phyloP scores from a whole-genome alignment of 2,329 filamentous ascomycete genomes.

The Parastagonospora nodorum region DNA sequence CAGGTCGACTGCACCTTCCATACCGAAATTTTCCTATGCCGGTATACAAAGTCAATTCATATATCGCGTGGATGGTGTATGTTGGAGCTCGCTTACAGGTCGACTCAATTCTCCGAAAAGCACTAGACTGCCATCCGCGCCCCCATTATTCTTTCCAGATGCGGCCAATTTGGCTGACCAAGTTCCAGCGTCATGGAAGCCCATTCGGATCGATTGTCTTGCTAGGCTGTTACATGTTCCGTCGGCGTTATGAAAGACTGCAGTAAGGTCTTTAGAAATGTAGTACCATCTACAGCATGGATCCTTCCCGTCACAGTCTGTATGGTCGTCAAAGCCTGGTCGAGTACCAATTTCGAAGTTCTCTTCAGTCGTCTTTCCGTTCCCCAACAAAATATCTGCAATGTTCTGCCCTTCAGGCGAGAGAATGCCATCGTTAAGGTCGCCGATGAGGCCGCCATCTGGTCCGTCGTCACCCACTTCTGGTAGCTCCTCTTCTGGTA shows the following conservation, averaged over 20 bases:
- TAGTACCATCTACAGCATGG: conserved; percentile 5
- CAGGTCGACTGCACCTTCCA: too few relatives aligned
- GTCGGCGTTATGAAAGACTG: conserved; percentile 1
- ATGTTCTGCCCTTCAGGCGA: too few relatives aligned
- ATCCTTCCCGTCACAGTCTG: background rate
- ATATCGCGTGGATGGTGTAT: background rate
- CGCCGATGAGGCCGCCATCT: too few relatives aligned
- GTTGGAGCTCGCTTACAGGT: conserved; percentile 13
- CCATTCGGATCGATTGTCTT: conserved; percentile 3
- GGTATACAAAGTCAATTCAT: background rate
- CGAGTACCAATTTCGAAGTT: too few relatives aligned
- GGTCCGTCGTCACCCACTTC: too few relatives aligned
- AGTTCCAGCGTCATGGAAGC: conserved; percentile 5
- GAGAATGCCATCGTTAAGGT: too few relatives aligned
- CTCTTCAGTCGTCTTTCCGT: too few relatives aligned
- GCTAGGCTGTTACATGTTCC: conserved; percentile 4
- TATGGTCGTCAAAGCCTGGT: too few relatives aligned
- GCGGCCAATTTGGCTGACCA: conserved; percentile 1
- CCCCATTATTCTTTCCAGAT: conserved; percentile 17
- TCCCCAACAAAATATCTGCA: too few relatives aligned
- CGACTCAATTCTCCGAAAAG: conserved; percentile 36
- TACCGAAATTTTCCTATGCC: too few relatives aligned
- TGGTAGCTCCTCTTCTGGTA: too few relatives aligned
- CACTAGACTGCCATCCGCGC: conserved; percentile 45
- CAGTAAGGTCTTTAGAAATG: conserved; percentile 4